Evolutionary conservation across 805 yeast genomes (phyloP), one percentile per base, ranked within the genome.

Genomic region (Candida koratica): DNA sequence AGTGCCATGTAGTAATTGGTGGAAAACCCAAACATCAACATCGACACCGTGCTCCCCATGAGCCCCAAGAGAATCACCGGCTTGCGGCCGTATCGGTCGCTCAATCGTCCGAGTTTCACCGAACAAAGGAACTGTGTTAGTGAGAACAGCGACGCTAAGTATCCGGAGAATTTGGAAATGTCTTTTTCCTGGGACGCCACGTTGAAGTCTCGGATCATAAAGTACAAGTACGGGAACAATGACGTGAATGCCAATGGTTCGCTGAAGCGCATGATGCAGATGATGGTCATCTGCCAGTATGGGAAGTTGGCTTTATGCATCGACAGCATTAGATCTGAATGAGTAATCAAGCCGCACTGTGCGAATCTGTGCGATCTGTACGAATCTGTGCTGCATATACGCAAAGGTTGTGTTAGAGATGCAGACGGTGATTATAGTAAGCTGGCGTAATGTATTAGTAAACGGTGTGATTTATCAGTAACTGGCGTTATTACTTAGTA

Each of bases 191-290:
- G 58, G 19, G 70, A 35, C 9, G 74, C 73, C 7, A 75, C 55
- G 3, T 68, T 67, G 49, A 77, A 77, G 42, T 75, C 79, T 42
- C 73, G 54, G 12, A 78, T 77, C 81, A 79, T 74, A 56, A 74
- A 79, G 52, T 73, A 79, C 25, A 77, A 67, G 47, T 78, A 79
- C 3, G 84, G 84, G 48, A 79, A 77, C 22, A 77, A 52, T 4
- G 82, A 75, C 3, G 83, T 75, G 58, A 77, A 79, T 2, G 82
- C 75, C 14, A 78, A 66, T 1, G 84, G 84, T 49, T 78, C 84
- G 9, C 77, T 66, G 41, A 77, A 71, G 36, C 84, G 58, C 33
- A 77, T 71, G 20, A 69, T 42, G 20, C 63, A 44, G 7, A 63
- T 50, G 39, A 60, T 61, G 22, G 43, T 32, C 53, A 62, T 62